Base-by-base conservation (phyloP, 2,329 filamentous ascomycete genomes). In the Stylonectria norvegica region DNA sequence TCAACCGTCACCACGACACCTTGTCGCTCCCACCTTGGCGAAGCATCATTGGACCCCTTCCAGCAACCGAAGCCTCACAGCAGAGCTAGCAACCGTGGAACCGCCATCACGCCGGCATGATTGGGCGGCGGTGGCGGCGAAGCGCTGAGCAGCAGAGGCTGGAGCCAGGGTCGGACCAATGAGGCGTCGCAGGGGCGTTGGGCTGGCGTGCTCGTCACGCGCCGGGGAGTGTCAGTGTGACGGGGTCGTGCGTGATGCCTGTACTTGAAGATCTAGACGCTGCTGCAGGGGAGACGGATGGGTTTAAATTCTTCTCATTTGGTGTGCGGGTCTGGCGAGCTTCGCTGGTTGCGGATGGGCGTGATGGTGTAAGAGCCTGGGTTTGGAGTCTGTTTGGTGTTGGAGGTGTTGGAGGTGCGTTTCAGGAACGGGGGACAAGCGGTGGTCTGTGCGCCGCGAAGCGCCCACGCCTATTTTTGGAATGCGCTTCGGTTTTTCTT, bases 131-230 rank as follows among this genome's bases (percentile, higher is more conserved):
- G 28, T 27, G 15, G 34, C 33, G 36, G 51, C 50, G 55, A 62
- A 62, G 59, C 60, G 60, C 60, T 49, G 49, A 52, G 47, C 47
- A 38, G 30, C 35, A 39, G 48, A 38, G 39, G 45, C 42, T 38
- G 40, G 22, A 36, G 40, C 50, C 52, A 47, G 52, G 38, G 49
- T 40, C 36, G 40, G 29, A 35, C 60, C 60, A 61, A 63, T 62
- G 36, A 51, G 42, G 30, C 4, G 37, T 39, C 31, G 37, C 27
- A 34, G 27, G 36, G 40, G 30, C 19, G 25, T 27, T 28, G 34
- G 40, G 34, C 38, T 41, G 34, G 40, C 43, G 43, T 43, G 23
- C 28, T 52, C 39, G 42, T 49, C 54, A 57, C 55, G 52, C 54
- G 52, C 54, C 46, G 46, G 34, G 40, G 42, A 30, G 20, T 7